phyloP scores from a whole-genome alignment of 495 filamentous ascomycete genomes.

The Hypoxylon intermedium region DNA sequence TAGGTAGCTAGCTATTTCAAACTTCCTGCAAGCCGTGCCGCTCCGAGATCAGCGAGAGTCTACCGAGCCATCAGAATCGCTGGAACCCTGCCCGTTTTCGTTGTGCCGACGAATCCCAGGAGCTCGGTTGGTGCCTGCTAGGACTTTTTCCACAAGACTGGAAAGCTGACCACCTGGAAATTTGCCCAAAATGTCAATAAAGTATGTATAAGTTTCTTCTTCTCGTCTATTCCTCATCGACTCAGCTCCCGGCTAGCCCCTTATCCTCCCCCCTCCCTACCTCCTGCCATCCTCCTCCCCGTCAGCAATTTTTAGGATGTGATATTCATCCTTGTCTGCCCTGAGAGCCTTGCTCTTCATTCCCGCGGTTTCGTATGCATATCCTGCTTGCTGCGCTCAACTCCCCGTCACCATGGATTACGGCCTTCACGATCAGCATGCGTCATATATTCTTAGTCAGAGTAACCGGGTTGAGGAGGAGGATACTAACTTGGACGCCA shows the following conservation, averaged over 20 bases:
- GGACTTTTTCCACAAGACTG: constrained; percentile 42
- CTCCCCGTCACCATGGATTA: constrained; percentile 49
- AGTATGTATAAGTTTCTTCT: constrained; percentile 59
- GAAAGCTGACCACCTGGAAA: constrained; percentile 53
- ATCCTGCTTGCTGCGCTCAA: constrained; percentile 10
- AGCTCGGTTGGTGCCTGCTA: constrained; percentile 40
- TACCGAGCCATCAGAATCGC: constrained; percentile 38
- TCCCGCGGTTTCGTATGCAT: constrained; percentile 23
- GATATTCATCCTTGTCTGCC: constrained; percentile 34
- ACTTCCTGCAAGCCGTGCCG: constrained; percentile 44
- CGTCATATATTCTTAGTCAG: constrained; percentile 44
- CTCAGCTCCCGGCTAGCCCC: constrained; percentile 19
- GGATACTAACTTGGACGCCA: constrained; percentile 55
- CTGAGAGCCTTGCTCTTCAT: constrained; percentile 38
- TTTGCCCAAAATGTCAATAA: constrained; percentile 68
- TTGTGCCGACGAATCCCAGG: constrained; percentile 48
- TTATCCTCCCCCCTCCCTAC: constrained; percentile 28
- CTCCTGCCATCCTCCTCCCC: constrained; percentile 24
- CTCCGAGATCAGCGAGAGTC: constrained; percentile 39
- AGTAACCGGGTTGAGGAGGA: constrained; percentile 44
- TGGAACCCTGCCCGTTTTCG: constrained; percentile 41
- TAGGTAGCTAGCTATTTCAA: too few relatives aligned
- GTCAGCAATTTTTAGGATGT: constrained; percentile 40
- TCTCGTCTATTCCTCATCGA: constrained; percentile 25
- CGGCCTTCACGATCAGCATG: constrained; percentile 56